Evolutionary conservation across 1,284 basidiomycete species (phyloP), one percentile per base, ranked within the genome.

Genomic region (Inonotus hispidus): DNA sequence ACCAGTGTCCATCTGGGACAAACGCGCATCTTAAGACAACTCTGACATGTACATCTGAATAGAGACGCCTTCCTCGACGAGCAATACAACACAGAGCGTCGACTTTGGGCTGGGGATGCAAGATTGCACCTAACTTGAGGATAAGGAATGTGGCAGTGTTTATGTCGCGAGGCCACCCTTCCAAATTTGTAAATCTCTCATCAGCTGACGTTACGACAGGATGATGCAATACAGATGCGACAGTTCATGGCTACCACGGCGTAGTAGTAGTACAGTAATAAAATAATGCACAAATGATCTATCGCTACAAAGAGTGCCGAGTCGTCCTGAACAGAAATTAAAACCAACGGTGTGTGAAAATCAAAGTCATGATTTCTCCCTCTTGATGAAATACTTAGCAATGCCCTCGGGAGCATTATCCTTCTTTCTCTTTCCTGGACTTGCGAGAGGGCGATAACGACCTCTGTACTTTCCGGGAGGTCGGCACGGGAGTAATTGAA

Each of bases 361-460:
- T 19, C 5, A 52, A 35, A 35, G 14, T 52, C 49, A 52, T 52
- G 27, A 16, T 27, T 29, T 63, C 16, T 37, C n/a, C 61, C 71
- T 72, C 53, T 75, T 78, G 53, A 71, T 72, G 69, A 94, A 91
- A 73, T 91, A 94, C 66, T 82, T 86, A 65, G 90, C 88, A 66
- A 95, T 93, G 13, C 90, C 90, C 65, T 79, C 71, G 8, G 70
- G 60, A 60, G 74, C 70, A 53, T 68, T 69, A 66, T 77, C 77
- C 65, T 71, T 68, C 67, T 73, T 79, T 78, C 53, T 68, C n/a
- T 70, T 78, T 79, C 68, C 75, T 76, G 53, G 68, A 74, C 38
- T 69, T 64, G 63, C 14, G 59, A 39, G 57, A 54, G 1, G 52
- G 43, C 27, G 57, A 54, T 57, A 38, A 65, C 63, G 41, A 59